phyloP scores from a whole-genome alignment of 2,329 filamentous ascomycete genomes.

The Calonectria fujianensis region DNA sequence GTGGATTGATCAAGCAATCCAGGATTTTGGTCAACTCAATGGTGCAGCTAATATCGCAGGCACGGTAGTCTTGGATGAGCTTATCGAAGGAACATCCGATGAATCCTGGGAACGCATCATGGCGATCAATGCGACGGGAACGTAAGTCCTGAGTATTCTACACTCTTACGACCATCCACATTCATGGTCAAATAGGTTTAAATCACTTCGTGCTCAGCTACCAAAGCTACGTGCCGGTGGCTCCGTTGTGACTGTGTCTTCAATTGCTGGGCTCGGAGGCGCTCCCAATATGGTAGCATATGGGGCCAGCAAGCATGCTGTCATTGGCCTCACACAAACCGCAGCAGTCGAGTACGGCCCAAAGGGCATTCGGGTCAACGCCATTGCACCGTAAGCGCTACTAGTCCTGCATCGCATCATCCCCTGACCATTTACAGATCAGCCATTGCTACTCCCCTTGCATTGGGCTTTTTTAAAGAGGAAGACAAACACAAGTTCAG shows the following conservation, averaged over 20 bases:
- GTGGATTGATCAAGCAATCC: conserved; percentile 23
- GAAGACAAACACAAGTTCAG: conserved; percentile 15
- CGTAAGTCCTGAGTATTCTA: background rate
- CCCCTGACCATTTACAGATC: background rate
- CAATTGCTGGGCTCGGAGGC: conserved; percentile 12
- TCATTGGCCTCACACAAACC: conserved; percentile 17
- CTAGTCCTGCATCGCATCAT: background rate
- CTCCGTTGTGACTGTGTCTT: conserved; percentile 15
- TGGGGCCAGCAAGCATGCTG: conserved; percentile 28
- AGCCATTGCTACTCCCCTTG: conserved; percentile 14
- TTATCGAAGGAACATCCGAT: conserved; percentile 21
- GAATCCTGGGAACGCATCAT: conserved; percentile 24
- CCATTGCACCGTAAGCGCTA: conserved; percentile 18
- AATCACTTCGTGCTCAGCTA: conserved; percentile 23
- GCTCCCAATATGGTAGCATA: conserved; percentile 23
- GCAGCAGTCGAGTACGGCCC: conserved; percentile 29
- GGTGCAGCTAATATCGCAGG: conserved; percentile 26
- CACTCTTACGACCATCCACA: background rate
- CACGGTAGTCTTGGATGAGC: background rate
- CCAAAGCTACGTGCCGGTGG: background rate
- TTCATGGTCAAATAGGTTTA: conserved; percentile 4
- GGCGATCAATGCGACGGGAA: conserved; percentile 23
- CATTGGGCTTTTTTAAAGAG: conserved; percentile 14
- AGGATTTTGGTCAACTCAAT: conserved; percentile 8
- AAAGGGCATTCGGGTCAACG: conserved; percentile 28